Evolutionary conservation across 106 monocot genomes (phyloP).

Genomic region (Apostasia shenzhenica): DNA sequence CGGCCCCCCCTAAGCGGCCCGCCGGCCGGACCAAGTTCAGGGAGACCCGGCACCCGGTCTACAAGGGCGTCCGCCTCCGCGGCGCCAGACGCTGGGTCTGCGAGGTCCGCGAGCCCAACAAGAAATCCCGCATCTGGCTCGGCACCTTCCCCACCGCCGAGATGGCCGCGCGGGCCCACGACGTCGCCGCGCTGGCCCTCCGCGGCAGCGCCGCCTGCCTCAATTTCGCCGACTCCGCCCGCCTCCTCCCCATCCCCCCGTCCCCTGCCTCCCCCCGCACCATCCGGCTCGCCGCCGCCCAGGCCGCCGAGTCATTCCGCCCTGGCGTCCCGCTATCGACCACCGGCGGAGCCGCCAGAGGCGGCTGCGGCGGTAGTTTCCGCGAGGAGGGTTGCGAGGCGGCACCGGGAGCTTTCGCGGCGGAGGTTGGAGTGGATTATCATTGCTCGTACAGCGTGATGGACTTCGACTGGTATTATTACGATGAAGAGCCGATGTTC

Average conservation of each 20-base stretch:
- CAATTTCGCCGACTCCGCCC: constrained; percentile 33
- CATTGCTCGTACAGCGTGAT: neutral
- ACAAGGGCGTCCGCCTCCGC: constrained; percentile 64
- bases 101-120: constrained; percentile 77
- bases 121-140: constrained; percentile 77
- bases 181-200: neutral
- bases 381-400: too few species aligned
- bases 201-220: neutral
- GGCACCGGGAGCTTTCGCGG: too few species aligned
- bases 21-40: constrained; percentile 84
- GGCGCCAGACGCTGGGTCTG: constrained; percentile 62
- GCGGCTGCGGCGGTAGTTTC: too few species aligned
- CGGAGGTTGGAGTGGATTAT: too few species aligned
- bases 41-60: constrained; percentile 80
- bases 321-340: neutral
- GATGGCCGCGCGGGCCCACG: constrained; percentile 4
- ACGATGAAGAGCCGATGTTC: constrained; percentile 1
- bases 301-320: constrained; percentile 13
- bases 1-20: constrained; percentile 62
- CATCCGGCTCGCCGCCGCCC: constrained; percentile 28
- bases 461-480: constrained; percentile 7
- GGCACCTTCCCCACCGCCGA: constrained; percentile 7
- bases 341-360: neutral
- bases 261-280: constrained; percentile 16
- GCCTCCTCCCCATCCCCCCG: constrained; percentile 16